Conservation (phyloP, 257 asterid species). For the Dorcoceras hygrometricum region DNA sequence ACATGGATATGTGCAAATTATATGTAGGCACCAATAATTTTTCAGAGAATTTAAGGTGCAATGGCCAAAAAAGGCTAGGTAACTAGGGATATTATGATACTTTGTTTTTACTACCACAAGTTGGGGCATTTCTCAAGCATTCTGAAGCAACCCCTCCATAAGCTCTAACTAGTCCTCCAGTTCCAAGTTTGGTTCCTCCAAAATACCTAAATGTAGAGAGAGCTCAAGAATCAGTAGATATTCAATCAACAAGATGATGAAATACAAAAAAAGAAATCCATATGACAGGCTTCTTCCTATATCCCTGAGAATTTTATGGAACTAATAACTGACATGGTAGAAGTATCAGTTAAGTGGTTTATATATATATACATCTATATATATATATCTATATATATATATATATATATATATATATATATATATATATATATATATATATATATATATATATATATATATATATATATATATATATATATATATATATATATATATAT, state of each 20-base stretch:
- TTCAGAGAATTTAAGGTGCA: neutral
- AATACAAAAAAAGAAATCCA: neutral
- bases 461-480: too few relatives aligned
- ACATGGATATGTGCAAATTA: constrained; percentile 2
- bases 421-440: too few relatives aligned
- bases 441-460: too few relatives aligned
- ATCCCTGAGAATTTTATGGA: neutral
- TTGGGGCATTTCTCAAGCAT: constrained; percentile 76
- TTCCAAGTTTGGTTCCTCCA: constrained; percentile 96
- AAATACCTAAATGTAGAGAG: constrained; percentile 49
- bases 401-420: too few relatives aligned
- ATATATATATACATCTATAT: too few relatives aligned
- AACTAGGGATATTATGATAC: constrained; percentile 29
- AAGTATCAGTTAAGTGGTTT: neutral
- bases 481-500: too few relatives aligned
- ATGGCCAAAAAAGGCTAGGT: neutral
- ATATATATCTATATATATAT: too few relatives aligned
- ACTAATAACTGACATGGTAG: neutral
- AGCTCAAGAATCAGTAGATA: neutral
- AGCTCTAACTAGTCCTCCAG: constrained; percentile 98
- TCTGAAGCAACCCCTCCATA: constrained; percentile 93
- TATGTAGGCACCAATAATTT: neutral
- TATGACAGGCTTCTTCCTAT: neutral
- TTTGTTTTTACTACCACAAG: constrained; percentile 72
- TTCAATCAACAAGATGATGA: neutral